Evolutionary conservation across 768 basidiomycete species (phyloP).

Genomic region (Termitomyces sp.): DNA sequence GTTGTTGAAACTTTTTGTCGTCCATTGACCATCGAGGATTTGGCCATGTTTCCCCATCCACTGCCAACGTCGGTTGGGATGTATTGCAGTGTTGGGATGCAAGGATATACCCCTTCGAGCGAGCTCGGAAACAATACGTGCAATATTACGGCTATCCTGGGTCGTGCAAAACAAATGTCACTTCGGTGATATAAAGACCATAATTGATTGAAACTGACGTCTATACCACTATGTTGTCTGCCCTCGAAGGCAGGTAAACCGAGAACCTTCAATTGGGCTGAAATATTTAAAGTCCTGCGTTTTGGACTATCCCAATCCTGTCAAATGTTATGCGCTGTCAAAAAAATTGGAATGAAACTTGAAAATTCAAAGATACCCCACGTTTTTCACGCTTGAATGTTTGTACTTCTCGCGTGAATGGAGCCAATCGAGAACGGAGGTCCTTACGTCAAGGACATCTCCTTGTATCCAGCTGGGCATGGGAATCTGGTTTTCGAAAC

Average conservation of each 20-base stretch:
- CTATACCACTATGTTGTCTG: slow-evolving; percentile 82
- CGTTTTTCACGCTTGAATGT: slow-evolving; percentile 13
- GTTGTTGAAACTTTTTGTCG: background rate
- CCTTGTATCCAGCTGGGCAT: slow-evolving; percentile 73
- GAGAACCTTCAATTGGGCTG: slow-evolving; percentile 70
- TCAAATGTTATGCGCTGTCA: background rate
- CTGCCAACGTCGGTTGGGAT: slow-evolving; percentile 61
- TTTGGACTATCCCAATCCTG: slow-evolving; percentile 21
- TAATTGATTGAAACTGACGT: slow-evolving; percentile 49
- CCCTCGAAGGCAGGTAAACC: slow-evolving; percentile 74
- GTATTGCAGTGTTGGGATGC: slow-evolving; percentile 67
- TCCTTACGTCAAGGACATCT: slow-evolving; percentile 72
- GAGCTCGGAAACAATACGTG: slow-evolving; percentile 77
- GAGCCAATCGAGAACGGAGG: slow-evolving; percentile 46
- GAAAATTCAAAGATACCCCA: slow-evolving; percentile 5
- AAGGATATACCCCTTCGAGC: slow-evolving; percentile 61
- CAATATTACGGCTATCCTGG: slow-evolving; percentile 88
- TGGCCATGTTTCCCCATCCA: slow-evolving; percentile 84
- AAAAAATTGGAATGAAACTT: slow-evolving; percentile 1
- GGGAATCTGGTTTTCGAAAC: slow-evolving; percentile 34
- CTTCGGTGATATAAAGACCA: slow-evolving; percentile 9
- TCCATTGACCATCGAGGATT: slow-evolving; percentile 44
- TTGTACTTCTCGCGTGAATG: slow-evolving; percentile 18
- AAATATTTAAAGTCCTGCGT: slow-evolving; percentile 53
- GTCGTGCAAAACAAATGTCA: slow-evolving; percentile 9